A percentile compares a stretch with the other conserved stretches of the same genome.
Evolutionary conservation across 1,139 yeast species (phyloP).

Genomic region (Taiozyma onychis): DNA sequence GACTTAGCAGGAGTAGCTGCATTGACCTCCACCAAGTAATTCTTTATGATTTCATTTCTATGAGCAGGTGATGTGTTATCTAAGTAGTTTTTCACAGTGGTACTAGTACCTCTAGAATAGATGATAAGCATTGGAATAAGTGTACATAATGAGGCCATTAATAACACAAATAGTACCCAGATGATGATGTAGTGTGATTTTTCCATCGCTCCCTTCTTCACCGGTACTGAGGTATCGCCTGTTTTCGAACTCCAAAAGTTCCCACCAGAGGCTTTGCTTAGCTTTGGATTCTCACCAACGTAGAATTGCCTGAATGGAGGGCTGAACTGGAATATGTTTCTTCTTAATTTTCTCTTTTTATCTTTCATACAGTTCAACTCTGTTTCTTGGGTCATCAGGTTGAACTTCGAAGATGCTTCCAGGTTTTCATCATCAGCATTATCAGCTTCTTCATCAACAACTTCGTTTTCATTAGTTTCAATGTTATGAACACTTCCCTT

Average conservation of each 20-base stretch:
- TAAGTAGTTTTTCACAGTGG: constrained; percentile 15
- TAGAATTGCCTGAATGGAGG: constrained; percentile 10
- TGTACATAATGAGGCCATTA: constrained; percentile 17
- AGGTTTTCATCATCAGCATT: neutral
- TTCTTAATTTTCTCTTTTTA: neutral
- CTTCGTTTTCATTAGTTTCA: neutral
- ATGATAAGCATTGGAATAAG: constrained; percentile 19
- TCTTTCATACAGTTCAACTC: constrained; percentile 13
- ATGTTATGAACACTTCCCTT: neutral
- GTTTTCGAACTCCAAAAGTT: constrained; percentile 4
- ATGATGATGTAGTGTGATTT: constrained; percentile 12
- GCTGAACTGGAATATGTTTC: neutral
- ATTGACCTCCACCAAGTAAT: neutral
- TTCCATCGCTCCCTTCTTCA: neutral
- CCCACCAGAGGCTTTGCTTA: constrained; percentile 6
- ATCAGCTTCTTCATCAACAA: neutral
- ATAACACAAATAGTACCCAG: constrained; percentile 18
- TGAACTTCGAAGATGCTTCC: constrained; percentile 1
- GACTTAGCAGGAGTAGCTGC: neutral
- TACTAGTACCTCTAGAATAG: constrained; percentile 21
- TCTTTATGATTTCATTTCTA: constrained; percentile 10
- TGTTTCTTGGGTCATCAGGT: constrained; percentile 13
- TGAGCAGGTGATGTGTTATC: constrained; percentile 15
- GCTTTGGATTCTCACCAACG: constrained; percentile 12
- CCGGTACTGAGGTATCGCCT: neutral